Evolutionary conservation across 2,329 filamentous ascomycete species (phyloP), one percentile per base, ranked within the genome.

Genomic region (Calonectria pauciramosa): DNA sequence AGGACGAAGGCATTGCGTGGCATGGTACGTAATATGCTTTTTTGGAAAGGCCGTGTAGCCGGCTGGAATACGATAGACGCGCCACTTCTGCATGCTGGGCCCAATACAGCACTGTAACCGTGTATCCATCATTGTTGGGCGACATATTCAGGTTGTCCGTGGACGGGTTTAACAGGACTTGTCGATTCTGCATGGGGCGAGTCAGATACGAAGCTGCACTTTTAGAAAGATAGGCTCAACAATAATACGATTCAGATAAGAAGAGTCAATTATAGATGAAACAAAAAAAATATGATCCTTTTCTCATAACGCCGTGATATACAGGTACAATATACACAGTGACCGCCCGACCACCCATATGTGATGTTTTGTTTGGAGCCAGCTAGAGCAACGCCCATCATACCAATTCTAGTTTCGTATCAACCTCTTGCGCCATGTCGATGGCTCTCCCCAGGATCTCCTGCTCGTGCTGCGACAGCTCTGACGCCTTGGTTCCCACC

Each of bases 401-500:
- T 23, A 66, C 5, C 63, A 67, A 67, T 4, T 28, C 47, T 9
- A 67, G 26, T 28, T 28, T 51, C 18, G 2, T 7, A 23, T 52
- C 65, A 7, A 68, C 47, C 14, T 28, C 65, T 9, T 54, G 38
- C 6, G 79, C 79, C 51, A 66, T 69, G 0, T 73, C 18, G 14
- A 80, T 80, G 5, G 75, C 67, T n/a, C n/a, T n/a, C 0, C 8
- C 36, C 8, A 80, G 20, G 20, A 79, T 26, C 54, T 38, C 13
- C 11, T 30, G 56, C 60, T 80, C 77, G 1, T 44, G 4, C 0
- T 1, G 26, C 0, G 30, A 54, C 3, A 82, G n/a, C 18, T 75
- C 54, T 1, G 18, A 70, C 4, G 51, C 79, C 23, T 68, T 38
- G 1, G 41, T 52, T 0, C 78, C 79, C 10, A 78, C 78, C 85